Evolutionary conservation across 345 rosid species (phyloP).

Genomic region (Eutrema heterophyllum): DNA sequence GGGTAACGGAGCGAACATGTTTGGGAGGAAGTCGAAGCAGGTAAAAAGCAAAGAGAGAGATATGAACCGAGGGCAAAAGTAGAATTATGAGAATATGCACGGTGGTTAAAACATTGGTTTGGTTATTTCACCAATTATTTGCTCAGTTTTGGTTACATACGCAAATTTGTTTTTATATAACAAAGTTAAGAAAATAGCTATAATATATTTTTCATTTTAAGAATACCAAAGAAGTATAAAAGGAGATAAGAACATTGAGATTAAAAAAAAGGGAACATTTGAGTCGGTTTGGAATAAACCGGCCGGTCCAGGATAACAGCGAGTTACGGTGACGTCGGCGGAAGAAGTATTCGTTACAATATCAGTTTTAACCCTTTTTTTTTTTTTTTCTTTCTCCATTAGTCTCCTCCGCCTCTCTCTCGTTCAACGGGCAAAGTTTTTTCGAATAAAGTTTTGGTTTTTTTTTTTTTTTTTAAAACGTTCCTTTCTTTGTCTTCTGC

Average conservation of each 20-base stretch:
- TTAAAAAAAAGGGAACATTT: not conserved
- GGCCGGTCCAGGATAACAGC: not conserved
- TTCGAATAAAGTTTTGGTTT: slow-evolving; percentile 42
- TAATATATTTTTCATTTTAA: too few relatives aligned
- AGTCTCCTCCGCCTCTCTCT: slow-evolving; percentile 18
- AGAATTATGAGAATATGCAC: too few relatives aligned
- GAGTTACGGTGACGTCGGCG: slow-evolving; percentile 42
- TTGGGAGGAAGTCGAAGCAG: too few relatives aligned
- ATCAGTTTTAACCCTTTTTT: not conserved
- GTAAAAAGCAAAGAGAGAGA: too few relatives aligned
- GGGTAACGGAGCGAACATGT: too few relatives aligned
- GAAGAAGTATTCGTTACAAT: slow-evolving; percentile 55
- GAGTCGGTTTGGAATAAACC: not conserved
- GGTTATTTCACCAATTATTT: too few relatives aligned
- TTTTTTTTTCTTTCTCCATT: not conserved
- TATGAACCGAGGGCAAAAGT: too few relatives aligned
- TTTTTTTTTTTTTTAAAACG: not conserved
- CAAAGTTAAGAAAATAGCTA: too few relatives aligned
- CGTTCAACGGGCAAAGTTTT: slow-evolving; percentile 77
- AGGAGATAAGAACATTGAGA: not conserved
- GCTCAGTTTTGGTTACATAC: too few relatives aligned
- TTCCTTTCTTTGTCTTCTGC: slow-evolving; percentile 4
- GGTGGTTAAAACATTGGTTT: too few relatives aligned
- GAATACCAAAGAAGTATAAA: not conserved
- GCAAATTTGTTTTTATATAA: too few relatives aligned